A percentile compares a stretch with the other conserved stretches of the same genome.
Evolutionary conservation across 257 asterid species (phyloP).

Genomic region (Przewalskia tangutica): DNA sequence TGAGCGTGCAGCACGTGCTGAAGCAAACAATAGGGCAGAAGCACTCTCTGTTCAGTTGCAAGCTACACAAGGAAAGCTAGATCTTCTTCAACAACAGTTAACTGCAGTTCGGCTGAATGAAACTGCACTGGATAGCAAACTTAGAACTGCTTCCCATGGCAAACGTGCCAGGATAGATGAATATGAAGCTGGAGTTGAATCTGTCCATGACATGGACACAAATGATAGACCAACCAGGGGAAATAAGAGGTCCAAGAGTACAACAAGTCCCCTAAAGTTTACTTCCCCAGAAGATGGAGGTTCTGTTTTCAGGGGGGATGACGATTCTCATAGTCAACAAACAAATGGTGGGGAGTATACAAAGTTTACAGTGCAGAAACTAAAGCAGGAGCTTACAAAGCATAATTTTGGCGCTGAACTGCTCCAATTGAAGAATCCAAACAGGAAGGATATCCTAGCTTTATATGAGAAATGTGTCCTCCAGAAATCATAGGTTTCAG

Average conservation of each 20-base stretch:
- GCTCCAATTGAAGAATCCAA: conserved; percentile 51
- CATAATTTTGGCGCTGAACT: conserved; percentile 68
- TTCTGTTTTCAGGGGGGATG: conserved; percentile 66
- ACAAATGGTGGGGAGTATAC: conserved; percentile 49
- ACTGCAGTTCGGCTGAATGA: conserved; percentile 58
- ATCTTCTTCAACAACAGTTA: conserved; percentile 65
- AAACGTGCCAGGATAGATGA: conserved; percentile 86
- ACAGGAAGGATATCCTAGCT: conserved; percentile 59
- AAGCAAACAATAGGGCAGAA: conserved; percentile 80
- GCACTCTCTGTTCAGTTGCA: conserved; percentile 82
- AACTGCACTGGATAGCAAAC: conserved; percentile 45
- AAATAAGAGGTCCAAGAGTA: conserved; percentile 73
- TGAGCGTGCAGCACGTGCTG: conserved; percentile 78
- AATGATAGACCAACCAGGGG: conserved; percentile 34
- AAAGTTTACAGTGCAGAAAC: conserved; percentile 48
- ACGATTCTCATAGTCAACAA: conserved; percentile 52
- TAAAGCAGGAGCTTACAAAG: conserved; percentile 66
- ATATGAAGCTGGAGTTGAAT: conserved; percentile 62
- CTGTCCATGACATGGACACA: conserved; percentile 53
- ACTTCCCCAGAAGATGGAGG: conserved; percentile 81
- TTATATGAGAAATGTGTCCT: conserved; percentile 63
- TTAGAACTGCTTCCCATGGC: conserved; percentile 55
- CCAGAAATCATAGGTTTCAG: conserved; percentile 24
- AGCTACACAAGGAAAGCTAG: conserved; percentile 68
- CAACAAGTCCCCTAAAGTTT: conserved; percentile 52